These are phyloP conservation scores for Plasmodium knowlesi DNA, from an alignment of 169 alveolate genomes.

Conservation along the genomic window DNA sequence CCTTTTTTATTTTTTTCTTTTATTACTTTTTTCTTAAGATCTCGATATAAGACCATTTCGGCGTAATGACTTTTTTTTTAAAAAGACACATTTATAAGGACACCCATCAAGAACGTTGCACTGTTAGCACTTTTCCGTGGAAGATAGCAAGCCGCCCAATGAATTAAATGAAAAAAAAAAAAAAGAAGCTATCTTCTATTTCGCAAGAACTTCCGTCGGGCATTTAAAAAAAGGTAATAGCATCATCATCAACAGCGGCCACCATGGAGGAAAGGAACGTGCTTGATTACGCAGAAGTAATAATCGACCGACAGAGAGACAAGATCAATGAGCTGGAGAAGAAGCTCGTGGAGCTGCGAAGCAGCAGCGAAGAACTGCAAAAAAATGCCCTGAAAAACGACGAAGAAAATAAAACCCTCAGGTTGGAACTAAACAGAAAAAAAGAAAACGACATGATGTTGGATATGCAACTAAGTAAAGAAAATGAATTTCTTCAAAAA, in stretches of 20 bases:
- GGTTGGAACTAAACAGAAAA: slow-evolving; percentile 68
- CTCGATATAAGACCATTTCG: background rate
- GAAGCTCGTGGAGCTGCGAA: slow-evolving; percentile 37
- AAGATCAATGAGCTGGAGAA: slow-evolving; percentile 72
- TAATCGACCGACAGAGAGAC: slow-evolving; percentile 74
- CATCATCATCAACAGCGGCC: background rate
- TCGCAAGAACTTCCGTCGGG: background rate
- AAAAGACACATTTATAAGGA: background rate
- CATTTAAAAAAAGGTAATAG: background rate
- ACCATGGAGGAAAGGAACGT: slow-evolving; percentile 71
- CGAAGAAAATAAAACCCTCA: slow-evolving; percentile 69
- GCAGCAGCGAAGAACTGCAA: slow-evolving; percentile 67
- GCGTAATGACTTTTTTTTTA: background rate
- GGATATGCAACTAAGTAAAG: slow-evolving; percentile 64
- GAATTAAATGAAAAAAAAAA: background rate
- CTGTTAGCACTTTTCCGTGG: background rate
- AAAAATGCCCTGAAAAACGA: slow-evolving; percentile 51
- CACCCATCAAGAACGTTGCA: background rate
- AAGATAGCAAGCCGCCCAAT: background rate
- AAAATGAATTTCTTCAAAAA: slow-evolving; percentile 65
- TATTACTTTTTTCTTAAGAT: background rate
- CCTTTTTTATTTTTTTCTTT: background rate
- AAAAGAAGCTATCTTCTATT: background rate
- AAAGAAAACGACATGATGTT: slow-evolving; percentile 47
- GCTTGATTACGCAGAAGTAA: slow-evolving; percentile 74